These are phyloP conservation scores for Xerocomus nothofagi DNA, from an alignment of 1,284 basidiomycete species.

Conservation along the genomic window DNA sequence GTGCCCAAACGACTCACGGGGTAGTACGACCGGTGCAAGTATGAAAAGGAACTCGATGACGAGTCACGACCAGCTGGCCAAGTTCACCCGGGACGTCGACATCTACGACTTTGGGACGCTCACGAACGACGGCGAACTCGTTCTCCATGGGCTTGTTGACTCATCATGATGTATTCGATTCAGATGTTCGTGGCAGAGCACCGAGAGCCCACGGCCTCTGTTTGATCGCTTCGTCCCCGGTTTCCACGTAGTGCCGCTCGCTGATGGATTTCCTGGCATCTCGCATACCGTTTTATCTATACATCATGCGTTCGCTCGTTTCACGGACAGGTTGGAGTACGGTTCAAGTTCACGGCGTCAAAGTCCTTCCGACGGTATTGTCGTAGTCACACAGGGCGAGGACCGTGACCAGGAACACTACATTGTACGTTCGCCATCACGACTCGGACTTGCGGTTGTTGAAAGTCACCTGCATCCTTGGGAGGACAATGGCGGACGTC, in stretches of 20 bases:
- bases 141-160: conserved; percentile 38
- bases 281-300: too few relatives aligned
- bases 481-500: conserved; percentile 40
- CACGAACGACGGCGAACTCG: too few relatives aligned
- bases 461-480: conserved; percentile 39
- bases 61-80: too few relatives aligned
- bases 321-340: conserved; percentile 40
- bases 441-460: neutral
- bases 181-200: neutral
- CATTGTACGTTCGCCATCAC: conserved; percentile 32
- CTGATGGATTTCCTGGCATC: too few relatives aligned
- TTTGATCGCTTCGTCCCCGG: conserved; percentile 46
- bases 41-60: too few relatives aligned
- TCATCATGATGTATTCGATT: too few relatives aligned
- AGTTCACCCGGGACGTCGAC: too few relatives aligned
- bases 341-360: conserved; percentile 35
- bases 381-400: conserved; percentile 52
- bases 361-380: neutral
- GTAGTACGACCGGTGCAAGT: too few relatives aligned
- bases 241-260: conserved; percentile 58
- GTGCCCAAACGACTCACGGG: too few relatives aligned
- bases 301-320: neutral
- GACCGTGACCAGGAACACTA: conserved; percentile 58
- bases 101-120: too few relatives aligned
- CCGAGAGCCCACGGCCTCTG: conserved; percentile 57